These are phyloP conservation scores for Lipomyces sp. DNA, from an alignment of 805 yeast genomes.

Conservation along the genomic window DNA sequence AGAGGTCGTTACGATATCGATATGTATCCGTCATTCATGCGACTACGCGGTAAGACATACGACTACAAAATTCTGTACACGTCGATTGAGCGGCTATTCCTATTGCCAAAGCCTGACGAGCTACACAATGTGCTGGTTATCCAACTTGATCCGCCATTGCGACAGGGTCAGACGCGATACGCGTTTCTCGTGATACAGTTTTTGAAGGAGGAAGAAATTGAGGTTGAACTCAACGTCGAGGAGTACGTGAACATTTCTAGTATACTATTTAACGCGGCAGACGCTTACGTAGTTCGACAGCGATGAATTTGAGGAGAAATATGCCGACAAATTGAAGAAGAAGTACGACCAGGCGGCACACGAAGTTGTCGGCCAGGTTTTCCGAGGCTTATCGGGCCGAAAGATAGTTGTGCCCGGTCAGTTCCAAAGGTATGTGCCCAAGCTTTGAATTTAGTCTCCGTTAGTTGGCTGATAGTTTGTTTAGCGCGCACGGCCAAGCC, in stretches of 20 bases:
- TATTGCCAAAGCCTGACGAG: slow-evolving; percentile 94
- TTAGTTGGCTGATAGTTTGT: not conserved
- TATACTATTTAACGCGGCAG: not conserved
- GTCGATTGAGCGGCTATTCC: slow-evolving; percentile 86
- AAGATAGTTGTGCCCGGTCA: slow-evolving; percentile 84
- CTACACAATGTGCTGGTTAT: slow-evolving; percentile 83
- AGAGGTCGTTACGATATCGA: slow-evolving; percentile 98
- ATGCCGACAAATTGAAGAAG: slow-evolving; percentile 72
- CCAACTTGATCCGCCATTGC: slow-evolving; percentile 94
- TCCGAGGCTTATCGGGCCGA: slow-evolving; percentile 87
- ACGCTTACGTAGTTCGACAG: slow-evolving; percentile 6
- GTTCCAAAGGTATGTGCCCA: slow-evolving; percentile 46
- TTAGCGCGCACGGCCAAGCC: slow-evolving; percentile 73
- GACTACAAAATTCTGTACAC: slow-evolving; percentile 93
- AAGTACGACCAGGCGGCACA: slow-evolving; percentile 84
- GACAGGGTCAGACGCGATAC: slow-evolving; percentile 98
- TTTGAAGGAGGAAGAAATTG: slow-evolving; percentile 85
- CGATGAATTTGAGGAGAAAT: slow-evolving; percentile 74
- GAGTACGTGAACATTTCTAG: slow-evolving; percentile 48
- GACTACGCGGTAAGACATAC: slow-evolving; percentile 95
- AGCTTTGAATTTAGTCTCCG: not conserved
- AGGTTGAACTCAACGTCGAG: slow-evolving; percentile 81
- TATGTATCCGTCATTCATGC: slow-evolving; percentile 82
- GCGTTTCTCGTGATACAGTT: slow-evolving; percentile 91
- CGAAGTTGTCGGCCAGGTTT: slow-evolving; percentile 82